A percentile compares a stretch with the other conserved stretches of the same genome.
phyloP scores from a whole-genome alignment of 805 yeast species.

The Zygoascus flipseniorum region DNA sequence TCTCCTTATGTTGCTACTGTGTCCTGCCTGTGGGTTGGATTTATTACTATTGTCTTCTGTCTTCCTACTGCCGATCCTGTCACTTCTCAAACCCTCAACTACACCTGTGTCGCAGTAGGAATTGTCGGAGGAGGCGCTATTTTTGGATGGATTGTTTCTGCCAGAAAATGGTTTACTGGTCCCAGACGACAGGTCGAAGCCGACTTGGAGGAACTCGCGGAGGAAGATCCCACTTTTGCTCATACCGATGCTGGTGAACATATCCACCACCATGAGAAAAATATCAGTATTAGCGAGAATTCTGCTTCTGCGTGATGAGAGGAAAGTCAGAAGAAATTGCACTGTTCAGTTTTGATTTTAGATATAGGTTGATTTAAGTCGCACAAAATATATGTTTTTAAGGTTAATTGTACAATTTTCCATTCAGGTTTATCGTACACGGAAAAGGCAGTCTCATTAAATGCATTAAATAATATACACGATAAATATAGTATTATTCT shows the following conservation, averaged over 20 bases:
- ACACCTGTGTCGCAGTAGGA: conserved; percentile 55
- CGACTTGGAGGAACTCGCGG: neutral
- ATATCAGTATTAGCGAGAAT: neutral
- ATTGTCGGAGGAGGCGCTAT: conserved; percentile 52
- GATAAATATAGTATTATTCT: neutral
- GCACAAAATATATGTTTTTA: neutral
- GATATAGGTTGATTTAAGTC: neutral
- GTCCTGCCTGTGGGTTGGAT: conserved; percentile 44
- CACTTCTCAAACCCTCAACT: conserved; percentile 47
- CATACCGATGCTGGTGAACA: neutral
- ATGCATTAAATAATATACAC: neutral
- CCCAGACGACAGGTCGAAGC: conserved; percentile 30
- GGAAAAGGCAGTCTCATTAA: neutral
- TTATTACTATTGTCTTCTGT: conserved; percentile 49
- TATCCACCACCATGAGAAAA: neutral
- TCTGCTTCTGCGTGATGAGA: neutral
- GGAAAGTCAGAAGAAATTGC: neutral
- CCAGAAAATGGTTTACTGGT: conserved; percentile 48
- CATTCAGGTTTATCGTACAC: too few relatives aligned
- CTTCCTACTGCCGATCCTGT: conserved; percentile 42
- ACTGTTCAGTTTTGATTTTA: neutral
- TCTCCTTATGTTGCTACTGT: conserved; percentile 38
- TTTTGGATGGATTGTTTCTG: conserved; percentile 43
- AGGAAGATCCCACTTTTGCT: neutral
- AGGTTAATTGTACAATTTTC: too few relatives aligned